Evolutionary conservation across 1,284 basidiomycete genomes (phyloP), one percentile per base, ranked within the genome.

Genomic region (Pterulicium gracile): DNA sequence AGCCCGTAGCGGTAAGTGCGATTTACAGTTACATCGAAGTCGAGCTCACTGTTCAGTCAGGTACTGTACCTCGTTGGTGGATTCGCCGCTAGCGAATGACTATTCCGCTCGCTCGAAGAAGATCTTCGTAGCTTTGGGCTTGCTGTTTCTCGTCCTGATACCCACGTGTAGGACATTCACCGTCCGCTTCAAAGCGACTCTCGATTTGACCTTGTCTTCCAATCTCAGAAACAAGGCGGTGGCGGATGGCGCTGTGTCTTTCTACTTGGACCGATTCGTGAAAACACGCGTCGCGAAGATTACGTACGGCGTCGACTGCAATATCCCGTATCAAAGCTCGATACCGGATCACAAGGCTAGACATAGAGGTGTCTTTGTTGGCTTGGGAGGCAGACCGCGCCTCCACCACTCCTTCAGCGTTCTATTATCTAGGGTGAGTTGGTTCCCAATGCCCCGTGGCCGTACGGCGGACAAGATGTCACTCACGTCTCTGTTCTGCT

Each of bases 241-340:
- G 0, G 68, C 75, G 0, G 71, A 77, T 40, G 75, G 76, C 2
- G 73, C 71, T 0, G 61, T 78, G 17, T 75, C 70, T 0, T 77
- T 67, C 51, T 70, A 69, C 47, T 49, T 77, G 22, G 69, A 78
- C 50, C 72, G 68, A 47, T 64, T 64, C 15, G 74, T 78, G 7
- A 61, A 67, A 4, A 63, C 65, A 0, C 59, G 75, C 12, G 62
- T 75, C 13, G 60, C 75, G 1, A 70, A 61, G 52, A 53, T 61
- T 23, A 64, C 68, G 0, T 75, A 75, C 45, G 74, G 75, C 1
- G 58, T 59, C 0, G 53, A 59, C 3, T 61, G 60, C 42, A 51
- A 43, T 12, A 42, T 56, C 1, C 47, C 48, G 0, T 76, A 58
- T 22, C 55, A 66, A 19, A 20, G 52, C 0, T 32, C 40, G 0